Evolutionary conservation across 495 filamentous ascomycete genomes (phyloP).

Genomic region (Pseudotulostoma volvatum): DNA sequence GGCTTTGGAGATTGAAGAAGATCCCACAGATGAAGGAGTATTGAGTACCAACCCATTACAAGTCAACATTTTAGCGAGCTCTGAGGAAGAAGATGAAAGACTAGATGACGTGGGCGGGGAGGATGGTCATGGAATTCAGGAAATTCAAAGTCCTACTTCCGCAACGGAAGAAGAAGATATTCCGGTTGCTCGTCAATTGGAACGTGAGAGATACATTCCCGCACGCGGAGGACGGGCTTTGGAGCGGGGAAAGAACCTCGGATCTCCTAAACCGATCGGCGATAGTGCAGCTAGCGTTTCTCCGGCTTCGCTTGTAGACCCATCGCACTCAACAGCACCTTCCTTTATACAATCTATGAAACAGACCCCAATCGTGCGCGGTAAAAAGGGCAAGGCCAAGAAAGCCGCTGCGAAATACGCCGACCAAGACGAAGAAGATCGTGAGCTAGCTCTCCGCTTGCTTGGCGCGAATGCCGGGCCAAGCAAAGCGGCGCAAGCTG

Average conservation of each 20-base stretch:
- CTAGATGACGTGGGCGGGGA: constrained; percentile 4
- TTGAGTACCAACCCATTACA: neutral
- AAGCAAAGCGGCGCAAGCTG: constrained; percentile 31
- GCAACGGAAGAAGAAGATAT: neutral
- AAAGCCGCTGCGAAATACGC: constrained; percentile 84
- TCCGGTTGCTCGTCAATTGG: constrained; percentile 9
- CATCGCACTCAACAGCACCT: constrained; percentile 1
- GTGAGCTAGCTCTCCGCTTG: constrained; percentile 60
- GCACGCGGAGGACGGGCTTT: constrained; percentile 33
- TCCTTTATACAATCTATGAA: constrained; percentile 7
- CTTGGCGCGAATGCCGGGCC: constrained; percentile 53
- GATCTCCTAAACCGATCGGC: constrained; percentile 6
- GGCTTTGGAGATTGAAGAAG: constrained; percentile 20
- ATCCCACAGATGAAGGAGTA: constrained; percentile 3
- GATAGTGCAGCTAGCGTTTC: constrained; percentile 5
- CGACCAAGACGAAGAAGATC: constrained; percentile 87
- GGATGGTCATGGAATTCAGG: neutral
- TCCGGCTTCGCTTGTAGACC: neutral
- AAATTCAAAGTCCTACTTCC: neutral
- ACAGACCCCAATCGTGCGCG: constrained; percentile 40
- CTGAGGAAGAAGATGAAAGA: constrained; percentile 11
- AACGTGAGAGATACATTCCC: constrained; percentile 28
- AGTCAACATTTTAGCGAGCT: constrained; percentile 5
- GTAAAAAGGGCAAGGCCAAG: constrained; percentile 71
- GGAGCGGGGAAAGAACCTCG: constrained; percentile 26